Evolutionary conservation across 345 rosid genomes (phyloP), one percentile per base, ranked within the genome.

Genomic region (Tarenaya hassleriana): DNA sequence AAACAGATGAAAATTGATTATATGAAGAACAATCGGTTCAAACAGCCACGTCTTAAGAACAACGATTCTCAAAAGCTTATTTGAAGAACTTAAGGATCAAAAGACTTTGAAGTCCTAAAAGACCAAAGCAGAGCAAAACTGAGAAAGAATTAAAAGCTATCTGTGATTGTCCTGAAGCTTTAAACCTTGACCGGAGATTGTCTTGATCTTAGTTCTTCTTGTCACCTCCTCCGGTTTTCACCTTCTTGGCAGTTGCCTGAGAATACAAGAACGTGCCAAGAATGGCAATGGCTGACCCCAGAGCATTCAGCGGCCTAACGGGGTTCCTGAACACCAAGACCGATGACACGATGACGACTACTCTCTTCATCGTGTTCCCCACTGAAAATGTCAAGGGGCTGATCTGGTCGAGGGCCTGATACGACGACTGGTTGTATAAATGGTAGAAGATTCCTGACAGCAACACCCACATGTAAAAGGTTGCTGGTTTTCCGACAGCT

Each of bases 301-400:
- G 84, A 1, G 86, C 98, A 69, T 91, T 91, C 67, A 91, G 62
- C 29, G 94, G 95, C 74, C 84, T 82, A 44, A 90, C 95, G 0
- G 91, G 97, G 56, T 90, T 90, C 68, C 94, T 84, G 66, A 90
- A 90, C 54, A 86, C 95, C 77, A 91, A 62, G 12, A 87, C 73
- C n/a, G 96, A 73, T 1, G 98, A 75, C 37, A 87, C 82, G 53
- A 91, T 91, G 67, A 91, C 98, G 67, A 81, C 96, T 4, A 84
- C 83, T 52, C 98, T 69, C 95, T 87, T 91, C 96, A 91, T 91
- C 0, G 95, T 87, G 57, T 87, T 91, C 17, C 98, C 94, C 1
- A 87, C 92, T 0, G 95, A 91, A 71, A 87, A 87, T 10, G 94
- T 77, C 54, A 87, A 73, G 2, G 98, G 98, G 55, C 94, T 91